A percentile compares a stretch with the other conserved stretches of the same genome.
phyloP scores from a whole-genome alignment of 2,329 filamentous ascomycete species.

The Clarireedia homoeocarpa region DNA sequence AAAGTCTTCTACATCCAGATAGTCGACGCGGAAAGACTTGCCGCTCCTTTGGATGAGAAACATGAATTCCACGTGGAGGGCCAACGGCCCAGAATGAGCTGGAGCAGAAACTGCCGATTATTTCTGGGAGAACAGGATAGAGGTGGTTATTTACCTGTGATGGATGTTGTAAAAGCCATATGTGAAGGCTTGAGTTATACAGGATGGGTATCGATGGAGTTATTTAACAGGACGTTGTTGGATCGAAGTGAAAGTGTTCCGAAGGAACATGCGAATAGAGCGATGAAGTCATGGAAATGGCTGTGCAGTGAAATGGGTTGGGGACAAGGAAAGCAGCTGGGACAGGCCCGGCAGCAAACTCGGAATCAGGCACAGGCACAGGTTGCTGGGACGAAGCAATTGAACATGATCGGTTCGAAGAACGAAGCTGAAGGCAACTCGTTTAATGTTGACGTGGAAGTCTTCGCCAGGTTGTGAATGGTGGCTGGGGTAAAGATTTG shows the following conservation, averaged over 20 bases:
- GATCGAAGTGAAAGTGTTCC: conserved; percentile 38
- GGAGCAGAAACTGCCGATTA: conserved; percentile 67
- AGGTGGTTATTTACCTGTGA: conserved; percentile 52
- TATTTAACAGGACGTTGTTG: conserved; percentile 37
- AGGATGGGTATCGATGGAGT: conserved; percentile 52
- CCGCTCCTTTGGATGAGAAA: conserved; percentile 44
- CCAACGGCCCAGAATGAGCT: conserved; percentile 63
- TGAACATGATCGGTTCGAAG: too few species aligned
- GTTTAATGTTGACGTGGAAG: background rate
- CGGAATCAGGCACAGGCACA: too few species aligned
- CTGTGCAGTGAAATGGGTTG: conserved; percentile 2
- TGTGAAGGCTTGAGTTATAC: conserved; percentile 47
- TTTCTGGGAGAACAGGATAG: conserved; percentile 40
- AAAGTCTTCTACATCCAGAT: conserved; percentile 68
- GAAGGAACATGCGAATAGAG: conserved; percentile 43
- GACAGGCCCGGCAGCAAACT: background rate
- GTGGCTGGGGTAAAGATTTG: background rate
- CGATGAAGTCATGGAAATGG: conserved; percentile 38
- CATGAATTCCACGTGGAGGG: conserved; percentile 51
- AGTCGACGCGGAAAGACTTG: conserved; percentile 62
- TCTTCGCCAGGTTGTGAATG: conserved; percentile 1
- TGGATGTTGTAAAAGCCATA: conserved; percentile 44
- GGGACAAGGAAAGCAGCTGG: background rate
- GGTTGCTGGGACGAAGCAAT: background rate
- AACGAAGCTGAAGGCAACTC: too few species aligned